These are phyloP conservation scores for Solanum tarapatanum DNA, from an alignment of 257 asterid genomes.

Conservation along the genomic window DNA sequence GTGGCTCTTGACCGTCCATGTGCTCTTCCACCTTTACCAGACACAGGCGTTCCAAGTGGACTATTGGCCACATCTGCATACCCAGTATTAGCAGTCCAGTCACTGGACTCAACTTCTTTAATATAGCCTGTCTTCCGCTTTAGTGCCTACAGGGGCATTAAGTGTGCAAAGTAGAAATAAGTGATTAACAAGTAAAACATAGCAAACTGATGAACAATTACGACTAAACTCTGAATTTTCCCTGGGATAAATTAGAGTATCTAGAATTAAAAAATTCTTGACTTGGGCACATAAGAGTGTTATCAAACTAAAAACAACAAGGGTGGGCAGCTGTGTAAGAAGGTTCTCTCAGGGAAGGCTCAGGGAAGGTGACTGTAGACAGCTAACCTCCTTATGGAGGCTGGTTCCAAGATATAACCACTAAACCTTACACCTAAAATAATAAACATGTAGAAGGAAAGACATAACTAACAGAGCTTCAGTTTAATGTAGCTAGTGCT, in stretches of 20 bases:
- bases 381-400: background rate
- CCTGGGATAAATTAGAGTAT: background rate
- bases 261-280: background rate
- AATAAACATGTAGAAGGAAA: background rate
- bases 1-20: conserved; percentile 48
- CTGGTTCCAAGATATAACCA: background rate
- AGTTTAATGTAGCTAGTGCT: background rate
- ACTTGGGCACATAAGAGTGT: background rate
- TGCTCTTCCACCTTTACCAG: conserved; percentile 61
- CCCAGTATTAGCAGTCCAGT: conserved; percentile 46
- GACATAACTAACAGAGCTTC: background rate
- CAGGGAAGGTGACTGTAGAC: background rate
- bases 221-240: background rate
- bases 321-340: background rate
- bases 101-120: conserved; percentile 36
- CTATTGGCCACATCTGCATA: conserved; percentile 24
- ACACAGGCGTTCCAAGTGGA: conserved; percentile 62
- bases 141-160: conserved; percentile 34
- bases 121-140: conserved; percentile 48
- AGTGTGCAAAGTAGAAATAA: conserved; percentile 6
- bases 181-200: background rate
- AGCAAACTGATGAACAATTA: background rate
- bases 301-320: background rate
- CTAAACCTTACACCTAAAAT: background rate
- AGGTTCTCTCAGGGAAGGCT: background rate